Base-by-base conservation (phyloP, 202 grass and related monocot genomes). In the Panicum virgatum region DNA sequence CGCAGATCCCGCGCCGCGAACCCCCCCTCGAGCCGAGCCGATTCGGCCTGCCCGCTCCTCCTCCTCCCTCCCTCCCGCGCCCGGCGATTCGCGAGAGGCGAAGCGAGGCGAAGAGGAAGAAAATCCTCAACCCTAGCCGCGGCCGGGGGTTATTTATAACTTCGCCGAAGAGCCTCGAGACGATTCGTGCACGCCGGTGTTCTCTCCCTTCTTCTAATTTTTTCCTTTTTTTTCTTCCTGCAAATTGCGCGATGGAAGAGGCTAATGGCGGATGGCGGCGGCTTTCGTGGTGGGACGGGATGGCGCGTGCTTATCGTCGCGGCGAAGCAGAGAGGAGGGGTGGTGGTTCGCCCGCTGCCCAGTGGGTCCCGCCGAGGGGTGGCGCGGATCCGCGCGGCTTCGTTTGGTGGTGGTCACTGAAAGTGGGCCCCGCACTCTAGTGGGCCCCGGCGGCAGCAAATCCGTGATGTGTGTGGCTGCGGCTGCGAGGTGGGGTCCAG, bases 71-170 rank as follows among this genome's bases (percentile, higher is more conserved):
- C 6, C n/a, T 20, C 2, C 12, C 9, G 42, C 34, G 5, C 16
- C 39, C 26, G 14, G 7, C 36, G 37, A 19, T 63, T 12, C 29
- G 32, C 20, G 52, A 62, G n/a, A 2, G 1, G 42, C 50, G 15
- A 1, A 3, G 22, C 20, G 15, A 1, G 2, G 22, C 20, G 9
- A 9, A 19, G 25, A 15, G 50, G n/a, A 16, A 18, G n/a, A 48
- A 37, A 79, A 53, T 37, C 48, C n/a, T 73, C 40, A 44, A 66
- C 67, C 67, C 83, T 79, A 73, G 12, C 45, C 44, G 13, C 54
- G 46, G 12, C 20, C 20, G 45, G 18, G 75, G 66, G 56, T 63
- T 79, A 85, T 64, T 63, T 79, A 85, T 72, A 64, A 12, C 32
- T 85, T 63, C 25, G 40, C 40, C 42, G 40, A 9, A 30, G 23